Conservation (phyloP, 768 basidiomycete species). For the Russula sp. region DNA sequence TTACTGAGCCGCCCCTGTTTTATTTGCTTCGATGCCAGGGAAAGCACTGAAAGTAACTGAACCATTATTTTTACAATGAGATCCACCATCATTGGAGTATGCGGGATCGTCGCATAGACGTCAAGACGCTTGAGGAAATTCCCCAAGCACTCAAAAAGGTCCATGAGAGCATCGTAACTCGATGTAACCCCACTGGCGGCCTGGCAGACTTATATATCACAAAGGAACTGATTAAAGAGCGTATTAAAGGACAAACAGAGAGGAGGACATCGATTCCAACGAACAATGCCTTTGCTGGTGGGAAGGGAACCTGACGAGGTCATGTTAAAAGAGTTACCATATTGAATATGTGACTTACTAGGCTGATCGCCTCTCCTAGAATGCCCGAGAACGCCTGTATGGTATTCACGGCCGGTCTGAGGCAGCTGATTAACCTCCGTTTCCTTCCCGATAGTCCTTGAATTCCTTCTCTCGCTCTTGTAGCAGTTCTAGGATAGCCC, state of each 20-base stretch:
- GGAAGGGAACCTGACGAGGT: background rate
- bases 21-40: background rate
- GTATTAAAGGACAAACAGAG: background rate
- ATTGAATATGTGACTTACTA: background rate
- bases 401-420: background rate
- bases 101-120: background rate
- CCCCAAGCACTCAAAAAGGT: background rate
- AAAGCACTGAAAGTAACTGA: background rate
- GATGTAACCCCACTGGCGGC: background rate
- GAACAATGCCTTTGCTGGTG: background rate
- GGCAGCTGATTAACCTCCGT: background rate
- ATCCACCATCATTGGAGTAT: background rate
- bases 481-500: background rate
- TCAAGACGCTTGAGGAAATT: background rate
- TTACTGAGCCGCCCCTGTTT: background rate
- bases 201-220: background rate
- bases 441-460: background rate
- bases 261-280: background rate
- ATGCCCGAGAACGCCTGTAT: background rate
- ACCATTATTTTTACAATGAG: background rate
- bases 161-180: background rate
- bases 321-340: background rate
- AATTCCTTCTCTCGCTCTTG: background rate
- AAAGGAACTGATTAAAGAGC: background rate
- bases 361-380: background rate